phyloP scores from a whole-genome alignment of 495 filamentous ascomycete genomes.

The Echria macrotheca region DNA sequence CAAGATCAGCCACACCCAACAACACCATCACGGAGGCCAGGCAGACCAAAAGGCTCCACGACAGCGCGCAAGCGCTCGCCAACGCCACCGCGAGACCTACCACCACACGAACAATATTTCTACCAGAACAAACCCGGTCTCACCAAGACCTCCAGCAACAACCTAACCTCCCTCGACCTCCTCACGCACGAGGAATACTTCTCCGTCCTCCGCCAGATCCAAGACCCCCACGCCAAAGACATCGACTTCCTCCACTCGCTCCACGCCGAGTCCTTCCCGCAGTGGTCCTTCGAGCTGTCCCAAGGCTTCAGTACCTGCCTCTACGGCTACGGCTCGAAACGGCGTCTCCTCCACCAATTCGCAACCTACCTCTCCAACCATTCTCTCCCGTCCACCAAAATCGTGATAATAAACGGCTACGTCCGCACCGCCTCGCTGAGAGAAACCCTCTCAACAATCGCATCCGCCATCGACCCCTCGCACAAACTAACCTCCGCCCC shows the following conservation, averaged over 20 bases:
- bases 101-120: constrained; percentile 88
- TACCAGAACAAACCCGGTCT: constrained; percentile 80
- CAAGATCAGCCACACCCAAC: constrained; percentile 32
- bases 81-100: constrained; percentile 72
- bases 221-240: constrained; percentile 68
- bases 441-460: constrained; percentile 71
- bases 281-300: constrained; percentile 88
- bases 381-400: constrained; percentile 41
- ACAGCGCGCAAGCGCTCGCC: constrained; percentile 59
- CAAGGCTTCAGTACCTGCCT: constrained; percentile 88
- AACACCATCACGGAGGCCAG: constrained; percentile 51
- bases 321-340: constrained; percentile 89
- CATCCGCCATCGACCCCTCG: constrained; percentile 55
- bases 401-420: constrained; percentile 88
- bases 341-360: constrained; percentile 68
- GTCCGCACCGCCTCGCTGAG: constrained; percentile 67
- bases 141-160: constrained; percentile 81
- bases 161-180: constrained; percentile 64
- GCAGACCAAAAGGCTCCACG: constrained; percentile 22
- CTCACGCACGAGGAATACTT: constrained; percentile 93
- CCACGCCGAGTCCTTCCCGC: constrained; percentile 75
- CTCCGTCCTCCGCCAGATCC: constrained; percentile 56
- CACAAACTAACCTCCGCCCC: constrained; percentile 35
- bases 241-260: constrained; percentile 65
- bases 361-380: constrained; percentile 69